phyloP scores from a whole-genome alignment of 1,284 basidiomycete species.

The Malassezia cuniculi region DNA sequence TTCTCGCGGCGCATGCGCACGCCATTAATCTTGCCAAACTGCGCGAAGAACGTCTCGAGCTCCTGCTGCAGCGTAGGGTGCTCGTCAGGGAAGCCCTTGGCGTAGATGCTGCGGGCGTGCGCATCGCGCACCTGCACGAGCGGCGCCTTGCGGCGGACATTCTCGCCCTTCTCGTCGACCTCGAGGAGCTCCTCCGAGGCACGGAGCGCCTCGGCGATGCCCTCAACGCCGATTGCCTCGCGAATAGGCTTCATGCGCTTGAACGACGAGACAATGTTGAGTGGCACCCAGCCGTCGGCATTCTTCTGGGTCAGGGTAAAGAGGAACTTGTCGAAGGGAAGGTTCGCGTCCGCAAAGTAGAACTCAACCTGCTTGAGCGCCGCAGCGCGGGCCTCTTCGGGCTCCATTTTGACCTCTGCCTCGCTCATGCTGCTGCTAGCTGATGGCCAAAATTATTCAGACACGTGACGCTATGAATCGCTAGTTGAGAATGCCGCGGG shows the following conservation, averaged over 20 bases:
- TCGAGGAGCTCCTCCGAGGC: constrained; percentile 52
- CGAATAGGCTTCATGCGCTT: constrained; percentile 70
- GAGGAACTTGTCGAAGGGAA: constrained; percentile 97
- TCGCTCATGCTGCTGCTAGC: no score
- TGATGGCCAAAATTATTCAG: not conserved
- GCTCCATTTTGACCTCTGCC: not conserved
- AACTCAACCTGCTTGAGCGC: constrained; percentile 59
- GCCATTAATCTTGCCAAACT: constrained; percentile 69
- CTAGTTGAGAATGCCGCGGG: constrained; percentile 30
- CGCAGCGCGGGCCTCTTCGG: constrained; percentile 5
- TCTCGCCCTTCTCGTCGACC: constrained; percentile 60
- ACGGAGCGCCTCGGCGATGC: constrained; percentile 29
- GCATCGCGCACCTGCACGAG: constrained; percentile 33
- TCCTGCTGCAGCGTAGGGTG: constrained; percentile 58
- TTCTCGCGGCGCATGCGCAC: constrained; percentile 68
- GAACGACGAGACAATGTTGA: constrained; percentile 79
- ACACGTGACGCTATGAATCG: not conserved
- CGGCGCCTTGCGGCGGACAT: constrained; percentile 59
- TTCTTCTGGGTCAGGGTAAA: constrained; percentile 47
- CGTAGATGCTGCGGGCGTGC: constrained; percentile 45
- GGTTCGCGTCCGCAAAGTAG: constrained; percentile 77
- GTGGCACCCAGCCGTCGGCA: constrained; percentile 68
- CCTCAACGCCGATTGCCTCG: constrained; percentile 24
- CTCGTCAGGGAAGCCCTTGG: constrained; percentile 76
- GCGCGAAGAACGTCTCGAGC: constrained; percentile 68